Evolutionary conservation across 192 early-diverging fungal genomes (phyloP), one percentile per base, ranked within the genome.

Genomic region (Coemansia sp.): DNA sequence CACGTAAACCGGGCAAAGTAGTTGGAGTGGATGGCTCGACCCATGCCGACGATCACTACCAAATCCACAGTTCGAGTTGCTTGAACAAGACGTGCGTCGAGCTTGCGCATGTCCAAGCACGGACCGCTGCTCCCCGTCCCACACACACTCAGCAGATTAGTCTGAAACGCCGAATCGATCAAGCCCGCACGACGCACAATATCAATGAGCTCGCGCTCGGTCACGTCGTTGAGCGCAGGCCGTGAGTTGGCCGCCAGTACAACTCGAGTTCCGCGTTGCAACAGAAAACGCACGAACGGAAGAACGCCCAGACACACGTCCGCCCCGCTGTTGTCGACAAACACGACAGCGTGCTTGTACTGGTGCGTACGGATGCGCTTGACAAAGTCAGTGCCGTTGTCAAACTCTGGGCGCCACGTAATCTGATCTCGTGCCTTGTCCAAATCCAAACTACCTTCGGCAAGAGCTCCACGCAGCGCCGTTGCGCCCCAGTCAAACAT

Each of bases 401-500:
- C 70, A 66, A 88, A 84, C 54, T 76, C 58, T 24, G 51, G 38
- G n/a, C 53, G 65, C 57, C 75, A 69, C 23, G 48, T 76, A 65
- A 74, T 71, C 48, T 79, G 83, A 7, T 64, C 65, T 5, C 65
- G 62, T 1, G 86, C 92, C 3, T 62, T 58, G 14, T 66, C 69
- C 60, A 93, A 87, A 52, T 86, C 82, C 35, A 93, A 73, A 19
- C 76, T 70, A 15, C 88, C 89, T 5, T 55, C 68, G 14, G 70
- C 73, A 25, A 93, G 63, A 80, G 84, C 68, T 38, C 84, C 81
- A 14, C 85, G 81, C 38, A 93, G 76, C 27, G 75, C 70, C 24
- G 81, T 72, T 1, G 88, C 84, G 2, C 91, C 86, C 91, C 92
- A 93, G 75, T 93, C 91, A 54, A 88, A 93, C 91, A 93, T 93